Evolutionary conservation across 495 filamentous ascomycete genomes (phyloP), one percentile per base, ranked within the genome.

Genomic region (Glonium stellatum): DNA sequence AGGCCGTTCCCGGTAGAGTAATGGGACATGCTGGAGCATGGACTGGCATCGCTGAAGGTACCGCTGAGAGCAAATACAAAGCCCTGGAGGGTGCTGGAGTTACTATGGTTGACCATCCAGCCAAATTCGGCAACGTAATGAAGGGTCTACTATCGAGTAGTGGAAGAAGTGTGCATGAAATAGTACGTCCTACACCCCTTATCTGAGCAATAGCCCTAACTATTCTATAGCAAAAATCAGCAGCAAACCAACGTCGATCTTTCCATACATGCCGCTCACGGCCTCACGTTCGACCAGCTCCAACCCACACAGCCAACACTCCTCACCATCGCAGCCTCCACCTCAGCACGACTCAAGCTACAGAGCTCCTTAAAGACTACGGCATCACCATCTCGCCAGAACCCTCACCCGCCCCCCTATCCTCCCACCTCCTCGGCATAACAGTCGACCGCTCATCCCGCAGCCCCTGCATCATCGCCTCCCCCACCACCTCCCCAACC

Each of bases 21-120:
- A 93, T 96, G 90, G 91, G 91, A 19, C 91, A 95, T 72, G 87
- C 89, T 13, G 91, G 91, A 15, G 91, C 91, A 35, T 88, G 89
- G 75, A 77, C 80, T 34, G 77, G 82, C 0, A 76, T 82, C 9
- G 85, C 85, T 15, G 88, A 95, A 61, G 83, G 84, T 8, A 77
- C 78, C 57, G 82, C 85, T 0, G 72, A 73, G 31, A 76, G 76
- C 13, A 95, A 95, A 72, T 84, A 88, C 57, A 77, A 79, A 22
- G 79, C 80, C 15, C 78, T 95, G n/a, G 73, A 86, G 67, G 74
- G 78, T 58, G 88, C 83, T 15, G 89, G 89, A 5, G 87, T 82
- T 0, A 82, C 82, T 0, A 85, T 95, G 72, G 86, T 92, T 9
- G 82, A 87, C 59, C 89, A 95, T 68, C 90, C 90, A 0, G 83